phyloP scores from a whole-genome alignment of 805 yeast species.

The Metschnikowia vanudenii region DNA sequence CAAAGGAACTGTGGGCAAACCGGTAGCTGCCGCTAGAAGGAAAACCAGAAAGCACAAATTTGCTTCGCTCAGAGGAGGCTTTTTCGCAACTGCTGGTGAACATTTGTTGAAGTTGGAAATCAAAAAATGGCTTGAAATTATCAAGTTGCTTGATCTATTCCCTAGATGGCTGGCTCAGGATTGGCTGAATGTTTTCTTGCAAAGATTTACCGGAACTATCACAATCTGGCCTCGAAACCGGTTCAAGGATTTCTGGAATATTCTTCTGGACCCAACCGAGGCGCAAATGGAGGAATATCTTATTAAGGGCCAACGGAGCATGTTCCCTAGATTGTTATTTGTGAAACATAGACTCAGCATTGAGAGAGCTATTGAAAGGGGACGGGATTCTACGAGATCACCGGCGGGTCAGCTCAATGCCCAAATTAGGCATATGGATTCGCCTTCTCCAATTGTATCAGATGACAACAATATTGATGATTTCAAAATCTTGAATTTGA shows the following conservation, averaged over 20 bases:
- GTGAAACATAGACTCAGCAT: constrained; percentile 61
- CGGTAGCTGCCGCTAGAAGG: constrained; percentile 57
- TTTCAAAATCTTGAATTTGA: constrained; percentile 5
- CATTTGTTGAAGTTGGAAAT: constrained; percentile 70
- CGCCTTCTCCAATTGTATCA: constrained; percentile 13
- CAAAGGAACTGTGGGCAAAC: constrained; percentile 76
- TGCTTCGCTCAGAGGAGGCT: constrained; percentile 67
- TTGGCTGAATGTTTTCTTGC: constrained; percentile 77
- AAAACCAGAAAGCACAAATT: constrained; percentile 32
- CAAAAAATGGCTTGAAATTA: constrained; percentile 70
- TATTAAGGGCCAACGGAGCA: constrained; percentile 58
- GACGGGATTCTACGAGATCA: constrained; percentile 30
- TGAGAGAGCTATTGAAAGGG: constrained; percentile 62
- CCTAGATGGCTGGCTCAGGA: constrained; percentile 73
- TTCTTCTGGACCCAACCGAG: constrained; percentile 66
- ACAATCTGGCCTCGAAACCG: constrained; percentile 73
- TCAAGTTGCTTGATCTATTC: constrained; percentile 61
- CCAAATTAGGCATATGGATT: background rate
- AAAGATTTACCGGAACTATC: constrained; percentile 69
- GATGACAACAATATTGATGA: constrained; percentile 13
- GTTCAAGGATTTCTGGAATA: constrained; percentile 57
- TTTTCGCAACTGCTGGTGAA: constrained; percentile 68
- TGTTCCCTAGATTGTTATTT: constrained; percentile 65
- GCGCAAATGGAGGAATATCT: constrained; percentile 56
- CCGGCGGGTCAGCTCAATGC: background rate